phyloP scores from a whole-genome alignment of 192 early-diverging fungal species.

The Pilaira anomala region DNA sequence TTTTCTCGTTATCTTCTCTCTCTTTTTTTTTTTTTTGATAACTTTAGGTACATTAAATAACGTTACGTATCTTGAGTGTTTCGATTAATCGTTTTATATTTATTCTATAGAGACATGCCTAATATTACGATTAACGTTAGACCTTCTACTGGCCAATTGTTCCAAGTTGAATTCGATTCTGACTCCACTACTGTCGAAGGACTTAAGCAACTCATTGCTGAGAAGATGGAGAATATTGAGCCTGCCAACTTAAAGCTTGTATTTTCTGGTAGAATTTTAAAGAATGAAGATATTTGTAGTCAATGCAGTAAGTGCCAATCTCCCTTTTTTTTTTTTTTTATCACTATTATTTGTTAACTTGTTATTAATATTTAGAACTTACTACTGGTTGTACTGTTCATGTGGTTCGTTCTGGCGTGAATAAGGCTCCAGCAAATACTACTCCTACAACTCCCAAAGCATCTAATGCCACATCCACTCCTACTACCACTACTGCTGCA shows the following conservation, averaged over 20 bases:
- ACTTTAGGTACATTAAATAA: no score
- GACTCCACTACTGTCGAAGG: constrained; percentile 57
- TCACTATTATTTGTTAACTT: background rate
- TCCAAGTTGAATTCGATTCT: constrained; percentile 47
- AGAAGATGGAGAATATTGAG: constrained; percentile 46
- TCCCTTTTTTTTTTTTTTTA: background rate
- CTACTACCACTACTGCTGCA: constrained; percentile 1
- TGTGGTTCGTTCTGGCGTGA: constrained; percentile 71
- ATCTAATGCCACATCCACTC: constrained; percentile 11
- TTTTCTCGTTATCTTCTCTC: no score
- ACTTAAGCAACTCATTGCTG: constrained; percentile 72
- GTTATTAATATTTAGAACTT: constrained; percentile 47
- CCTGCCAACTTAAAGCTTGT: constrained; percentile 77
- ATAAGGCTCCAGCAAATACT: background rate
- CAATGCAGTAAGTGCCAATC: constrained; percentile 56
- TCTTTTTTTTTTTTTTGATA: no score
- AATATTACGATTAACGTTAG: constrained; percentile 48
- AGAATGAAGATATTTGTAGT: constrained; percentile 78
- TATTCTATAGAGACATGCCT: background rate
- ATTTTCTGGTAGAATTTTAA: constrained; percentile 88
- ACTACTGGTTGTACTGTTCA: constrained; percentile 85
- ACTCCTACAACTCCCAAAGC: constrained; percentile 2
- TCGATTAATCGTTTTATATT: background rate
- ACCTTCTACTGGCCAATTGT: constrained; percentile 46
- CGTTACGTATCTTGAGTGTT: background rate